Evolutionary conservation across 140 eudicot species (phyloP).

Genomic region (Erigeron philadelphicus): DNA sequence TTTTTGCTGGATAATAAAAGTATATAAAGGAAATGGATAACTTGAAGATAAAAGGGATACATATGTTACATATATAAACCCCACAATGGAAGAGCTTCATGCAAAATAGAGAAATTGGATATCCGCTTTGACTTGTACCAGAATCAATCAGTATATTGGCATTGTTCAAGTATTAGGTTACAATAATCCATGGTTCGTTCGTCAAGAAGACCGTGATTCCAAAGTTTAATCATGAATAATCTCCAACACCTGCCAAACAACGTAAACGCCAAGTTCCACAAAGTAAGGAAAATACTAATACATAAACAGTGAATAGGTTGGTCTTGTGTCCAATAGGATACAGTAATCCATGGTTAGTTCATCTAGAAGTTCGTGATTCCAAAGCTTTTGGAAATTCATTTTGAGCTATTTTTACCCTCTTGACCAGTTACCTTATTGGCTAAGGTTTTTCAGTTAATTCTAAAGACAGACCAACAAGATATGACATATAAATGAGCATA

Average conservation of each 20-base stretch:
- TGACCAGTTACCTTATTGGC: background rate
- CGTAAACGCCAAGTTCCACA: background rate
- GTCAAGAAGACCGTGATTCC: constrained; percentile 94
- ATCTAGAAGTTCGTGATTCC: too few species aligned
- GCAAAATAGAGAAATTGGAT: background rate
- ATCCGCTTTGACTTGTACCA: constrained; percentile 17
- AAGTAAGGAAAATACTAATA: background rate
- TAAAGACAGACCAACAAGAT: background rate
- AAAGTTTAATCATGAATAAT: constrained; percentile 70
- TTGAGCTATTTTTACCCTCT: background rate
- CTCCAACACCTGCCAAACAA: constrained; percentile 80
- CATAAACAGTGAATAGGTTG: background rate
- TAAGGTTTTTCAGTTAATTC: background rate
- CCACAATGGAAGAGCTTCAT: background rate
- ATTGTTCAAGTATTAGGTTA: constrained; percentile 40
- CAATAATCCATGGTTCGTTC: constrained; percentile 63
- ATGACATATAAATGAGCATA: background rate
- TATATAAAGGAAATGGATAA: background rate
- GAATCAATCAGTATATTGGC: constrained; percentile 34
- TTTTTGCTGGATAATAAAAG: too few species aligned
- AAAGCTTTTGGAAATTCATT: background rate
- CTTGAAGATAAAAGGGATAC: background rate
- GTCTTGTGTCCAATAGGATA: background rate
- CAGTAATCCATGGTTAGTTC: too few species aligned
- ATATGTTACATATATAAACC: constrained; percentile 9